Percentiles rank a stretch among this genome's conserved stretches.
phyloP scores from a whole-genome alignment of 2,329 filamentous ascomycete species.

The Fusarium piperis region DNA sequence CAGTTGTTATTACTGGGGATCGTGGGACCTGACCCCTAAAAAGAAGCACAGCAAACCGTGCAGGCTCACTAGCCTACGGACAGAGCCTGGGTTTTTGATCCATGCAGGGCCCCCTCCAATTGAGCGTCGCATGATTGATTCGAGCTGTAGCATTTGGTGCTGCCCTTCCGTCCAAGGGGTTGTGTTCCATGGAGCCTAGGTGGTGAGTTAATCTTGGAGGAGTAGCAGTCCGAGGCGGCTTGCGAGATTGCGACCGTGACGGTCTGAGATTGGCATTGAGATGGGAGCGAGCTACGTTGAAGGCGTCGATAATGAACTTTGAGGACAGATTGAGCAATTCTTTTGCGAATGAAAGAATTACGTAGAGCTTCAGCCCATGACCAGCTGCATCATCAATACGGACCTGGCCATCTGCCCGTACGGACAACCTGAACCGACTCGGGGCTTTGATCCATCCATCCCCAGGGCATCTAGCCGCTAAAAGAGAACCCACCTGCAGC shows the following conservation, averaged over 20 bases:
- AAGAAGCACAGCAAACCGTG: neutral
- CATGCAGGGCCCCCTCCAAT: constrained; percentile 6
- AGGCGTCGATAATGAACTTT: neutral
- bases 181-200: neutral
- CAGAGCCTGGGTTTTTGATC: neutral
- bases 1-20: constrained; percentile 28
- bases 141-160: constrained; percentile 1
- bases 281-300: neutral
- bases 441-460: constrained; percentile 17
- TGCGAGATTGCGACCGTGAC: constrained; percentile 16
- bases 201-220: neutral
- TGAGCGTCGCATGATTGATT: constrained; percentile 34
- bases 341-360: neutral
- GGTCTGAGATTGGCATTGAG: neutral
- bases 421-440: neutral
- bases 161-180: constrained; percentile 4
- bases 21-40: constrained; percentile 18
- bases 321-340: neutral
- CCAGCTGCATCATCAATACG: neutral
- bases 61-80: neutral
- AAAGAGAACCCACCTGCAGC: constrained; percentile 16
- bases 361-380: neutral
- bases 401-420: neutral
- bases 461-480: constrained; percentile 16
- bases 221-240: neutral